Evolutionary conservation across 805 yeast genomes (phyloP).

Genomic region (Osmozyma mogii): DNA sequence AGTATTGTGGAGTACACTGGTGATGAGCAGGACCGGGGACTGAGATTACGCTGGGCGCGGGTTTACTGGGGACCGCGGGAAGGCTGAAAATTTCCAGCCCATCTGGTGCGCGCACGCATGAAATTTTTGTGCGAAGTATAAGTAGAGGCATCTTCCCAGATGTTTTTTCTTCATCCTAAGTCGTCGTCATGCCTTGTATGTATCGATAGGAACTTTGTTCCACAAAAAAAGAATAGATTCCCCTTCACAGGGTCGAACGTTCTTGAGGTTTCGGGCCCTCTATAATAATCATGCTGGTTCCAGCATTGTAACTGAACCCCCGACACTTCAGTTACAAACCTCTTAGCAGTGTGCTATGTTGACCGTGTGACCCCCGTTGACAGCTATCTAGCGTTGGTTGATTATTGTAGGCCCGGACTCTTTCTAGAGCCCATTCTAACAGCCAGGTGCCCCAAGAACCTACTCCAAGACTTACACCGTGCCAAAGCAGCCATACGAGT

Average conservation of each 20-base stretch:
- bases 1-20: no score
- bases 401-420: conserved; percentile 1
- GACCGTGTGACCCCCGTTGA: conserved; percentile 3
- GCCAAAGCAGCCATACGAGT: conserved; percentile 99
- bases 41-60: no score
- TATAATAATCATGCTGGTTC: conserved; percentile 16
- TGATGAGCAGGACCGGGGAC: no score
- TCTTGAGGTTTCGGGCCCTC: conserved; percentile 72
- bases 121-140: no score
- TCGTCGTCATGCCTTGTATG: conserved; percentile 60
- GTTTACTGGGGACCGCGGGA: no score
- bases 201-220: conserved; percentile 12
- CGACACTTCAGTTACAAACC: conserved; percentile 73
- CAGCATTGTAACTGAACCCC: conserved; percentile 60
- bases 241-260: conserved; percentile 3
- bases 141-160: no score
- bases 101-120: no score
- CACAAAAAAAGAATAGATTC: conserved; percentile 1
- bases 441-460: conserved; percentile 93
- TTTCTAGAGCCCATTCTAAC: conserved; percentile 16
- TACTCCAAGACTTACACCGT: conserved; percentile 99
- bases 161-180: neutral
- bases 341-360: conserved; percentile 2
- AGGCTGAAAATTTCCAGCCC: neutral
- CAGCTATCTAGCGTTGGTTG: neutral